phyloP scores from a whole-genome alignment of 805 yeast genomes.

The Metschnikowia rubicola region DNA sequence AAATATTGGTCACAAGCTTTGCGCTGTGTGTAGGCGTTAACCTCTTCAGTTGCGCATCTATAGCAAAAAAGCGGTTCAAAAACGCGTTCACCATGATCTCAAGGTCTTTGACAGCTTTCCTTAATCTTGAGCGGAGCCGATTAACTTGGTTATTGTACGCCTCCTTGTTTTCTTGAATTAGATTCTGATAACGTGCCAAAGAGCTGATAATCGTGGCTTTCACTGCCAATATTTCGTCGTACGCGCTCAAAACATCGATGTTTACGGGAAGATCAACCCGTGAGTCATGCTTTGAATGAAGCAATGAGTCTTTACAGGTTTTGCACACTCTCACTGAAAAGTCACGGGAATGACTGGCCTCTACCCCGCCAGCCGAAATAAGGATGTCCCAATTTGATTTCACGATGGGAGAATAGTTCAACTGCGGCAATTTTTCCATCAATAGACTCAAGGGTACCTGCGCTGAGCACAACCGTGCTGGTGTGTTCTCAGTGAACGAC shows the following conservation, averaged over 20 bases:
- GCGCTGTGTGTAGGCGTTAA: conserved; percentile 2
- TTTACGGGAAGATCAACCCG: background rate
- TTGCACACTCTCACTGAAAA: conserved; percentile 57
- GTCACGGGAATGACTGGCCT: background rate
- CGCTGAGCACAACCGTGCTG: conserved; percentile 62
- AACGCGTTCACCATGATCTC: conserved; percentile 27
- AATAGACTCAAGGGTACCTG: conserved; percentile 54
- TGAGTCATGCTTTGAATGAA: conserved; percentile 30
- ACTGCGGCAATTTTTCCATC: conserved; percentile 34
- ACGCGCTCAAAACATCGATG: conserved; percentile 18
- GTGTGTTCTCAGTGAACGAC: conserved; percentile 15
- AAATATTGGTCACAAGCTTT: conserved; percentile 48
- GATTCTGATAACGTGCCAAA: conserved; percentile 22
- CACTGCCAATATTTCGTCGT: conserved; percentile 20
- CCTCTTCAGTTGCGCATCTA: background rate
- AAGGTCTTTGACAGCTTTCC: conserved; percentile 29
- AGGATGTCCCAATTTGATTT: conserved; percentile 17
- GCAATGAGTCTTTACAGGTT: conserved; percentile 61
- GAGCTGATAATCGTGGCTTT: conserved; percentile 23
- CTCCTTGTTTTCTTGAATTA: conserved; percentile 12
- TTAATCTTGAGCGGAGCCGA: conserved; percentile 22
- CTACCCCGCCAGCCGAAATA: background rate
- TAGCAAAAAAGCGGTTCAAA: conserved; percentile 13
- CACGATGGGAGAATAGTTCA: conserved; percentile 31
- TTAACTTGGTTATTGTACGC: conserved; percentile 16